Base-by-base conservation (phyloP, 495 filamentous ascomycete genomes). In the Aspergillus campestris region DNA sequence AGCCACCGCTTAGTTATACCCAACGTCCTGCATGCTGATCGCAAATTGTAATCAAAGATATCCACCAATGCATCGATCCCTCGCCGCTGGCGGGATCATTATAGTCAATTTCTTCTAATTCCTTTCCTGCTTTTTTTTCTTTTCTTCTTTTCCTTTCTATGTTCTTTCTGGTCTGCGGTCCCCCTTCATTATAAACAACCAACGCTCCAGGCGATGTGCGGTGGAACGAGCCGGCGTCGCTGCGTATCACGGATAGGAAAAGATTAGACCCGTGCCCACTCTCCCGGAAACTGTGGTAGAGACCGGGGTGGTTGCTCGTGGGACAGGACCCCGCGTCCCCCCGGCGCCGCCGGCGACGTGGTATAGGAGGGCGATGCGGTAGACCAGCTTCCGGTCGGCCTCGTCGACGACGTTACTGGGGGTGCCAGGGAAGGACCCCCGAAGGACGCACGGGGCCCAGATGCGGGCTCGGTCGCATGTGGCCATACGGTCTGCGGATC, bases 351-450 rank as follows among this genome's bases (percentile, higher is more conserved):
- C 7, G 40, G 14, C 7, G 45, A 10, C 6, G 43, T 13, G 11
- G 52, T 7, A 24, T 57, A 57, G 7, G 45, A 28, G 24, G 48
- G 31, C 30, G 54, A 33, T 8, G 38, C 28, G 13, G 50, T 15
- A 13, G 46, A 39, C 49, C 47, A 50, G 1, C 36, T 42, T 15
- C 43, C 50, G 1, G 49, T 15, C 7, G 46, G 31, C 18, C 47
- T 44, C 14, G 41, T 28, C 11, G 49, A 41, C 8, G 49, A n/a
- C 13, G 38, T 10, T 2, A 40, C 9, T 2, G 42, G 14, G 7
- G 40, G 3, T 10, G 40, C 10, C 32, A 30, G 27, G 28, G 29
- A 3, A 1, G 8, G 40, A 12, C 10, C 18, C 18, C 18, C 18
- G 18, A 24, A 24, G 18, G 18, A 24, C 18, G 18, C 18, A 24